A percentile compares a stretch with the other conserved stretches of the same genome.
Conservation (phyloP, 768 basidiomycete genomes). For the Tricholoma sp. region DNA sequence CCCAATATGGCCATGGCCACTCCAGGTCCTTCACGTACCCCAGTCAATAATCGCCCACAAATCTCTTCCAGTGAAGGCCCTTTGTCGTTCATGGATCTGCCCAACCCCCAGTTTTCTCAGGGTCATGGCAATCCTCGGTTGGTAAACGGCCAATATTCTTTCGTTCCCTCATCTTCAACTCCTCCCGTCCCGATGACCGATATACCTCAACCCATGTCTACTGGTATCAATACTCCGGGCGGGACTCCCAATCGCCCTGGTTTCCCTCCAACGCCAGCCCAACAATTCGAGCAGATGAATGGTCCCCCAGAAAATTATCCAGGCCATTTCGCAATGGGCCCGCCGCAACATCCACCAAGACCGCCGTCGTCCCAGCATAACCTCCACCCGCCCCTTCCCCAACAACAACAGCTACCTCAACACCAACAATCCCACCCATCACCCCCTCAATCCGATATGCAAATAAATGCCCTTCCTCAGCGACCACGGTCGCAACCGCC, state of each 20-base stretch:
- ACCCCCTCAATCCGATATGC: slow-evolving; percentile 37
- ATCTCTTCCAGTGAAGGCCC: slow-evolving; percentile 41
- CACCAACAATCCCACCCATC: slow-evolving; percentile 28
- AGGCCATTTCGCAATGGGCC: slow-evolving; percentile 27
- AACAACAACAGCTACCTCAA: slow-evolving; percentile 22
- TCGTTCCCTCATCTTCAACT: slow-evolving; percentile 42
- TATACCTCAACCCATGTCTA: slow-evolving; percentile 35
- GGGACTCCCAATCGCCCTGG: slow-evolving; percentile 35
- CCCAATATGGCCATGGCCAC: slow-evolving; percentile 35
- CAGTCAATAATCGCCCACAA: slow-evolving; percentile 35
- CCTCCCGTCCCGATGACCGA: slow-evolving; percentile 47
- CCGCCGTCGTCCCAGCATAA: slow-evolving; percentile 40
- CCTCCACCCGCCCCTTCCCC: slow-evolving; percentile 27
- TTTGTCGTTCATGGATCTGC: slow-evolving; percentile 40
- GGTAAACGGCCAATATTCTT: slow-evolving; percentile 28
- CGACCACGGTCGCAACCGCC: slow-evolving; percentile 53
- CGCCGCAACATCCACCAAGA: slow-evolving; percentile 31
- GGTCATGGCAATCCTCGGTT: slow-evolving; percentile 29
- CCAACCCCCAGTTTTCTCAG: slow-evolving; percentile 25
- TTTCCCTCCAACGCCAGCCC: slow-evolving; percentile 58
- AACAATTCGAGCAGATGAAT: slow-evolving; percentile 57
- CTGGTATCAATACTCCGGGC: slow-evolving; percentile 30
- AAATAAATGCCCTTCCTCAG: slow-evolving; percentile 39
- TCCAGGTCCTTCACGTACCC: slow-evolving; percentile 33
- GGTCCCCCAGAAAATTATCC: slow-evolving; percentile 22